Evolutionary conservation across 2,329 filamentous ascomycete species (phyloP), one percentile per base, ranked within the genome.

Genomic region (Colletotrichum navitas): DNA sequence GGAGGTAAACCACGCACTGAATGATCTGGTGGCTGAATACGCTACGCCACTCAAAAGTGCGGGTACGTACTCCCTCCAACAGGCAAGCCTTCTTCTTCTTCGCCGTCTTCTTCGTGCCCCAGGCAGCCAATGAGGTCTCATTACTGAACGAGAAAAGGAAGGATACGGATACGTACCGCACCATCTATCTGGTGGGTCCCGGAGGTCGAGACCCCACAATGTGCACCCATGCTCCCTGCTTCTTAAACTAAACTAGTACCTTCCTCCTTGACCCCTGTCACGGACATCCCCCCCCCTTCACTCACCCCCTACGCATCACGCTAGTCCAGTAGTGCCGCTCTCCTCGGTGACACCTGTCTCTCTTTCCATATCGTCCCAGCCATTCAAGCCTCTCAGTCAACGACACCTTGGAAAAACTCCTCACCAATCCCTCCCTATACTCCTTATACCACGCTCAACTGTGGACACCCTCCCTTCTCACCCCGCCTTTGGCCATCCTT

Each of bases 321-420:
- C 43, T 45, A 45, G 24, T 51, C 5, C 24, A 14, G 24, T 52
- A 61, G 67, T 63, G 63, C 71, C 51, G 60, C 56, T 64, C 52
- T 72, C 66, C 29, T 59, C 54, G 51, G 66, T 62, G 66, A 66
- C 67, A 69, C 70, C 60, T 72, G 67, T 74, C 66, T 70, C 66
- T 66, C 58, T 60, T 72, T 43, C 41, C 56, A 61, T 55, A 36
- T 63, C 60, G 32, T 74, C 72, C 66, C 60, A 70, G 72, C 70
- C 70, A 73, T 68, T 72, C 69, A 60, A 45, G 47, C 54, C 41
- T 59, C 49, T 39, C 69, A 55, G 43, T 61, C 70, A 63, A 68
- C 65, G 36, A 59, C 61, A 74, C 65, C 47, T 70, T 61, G 55
- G 63, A 70, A 74, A 74, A 74, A 66, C 45, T 66, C 66, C 62